A percentile compares a stretch with the other conserved stretches of the same genome.
Conservation (phyloP, 23 red algal genomes). For the Agarophyton chilense region DNA sequence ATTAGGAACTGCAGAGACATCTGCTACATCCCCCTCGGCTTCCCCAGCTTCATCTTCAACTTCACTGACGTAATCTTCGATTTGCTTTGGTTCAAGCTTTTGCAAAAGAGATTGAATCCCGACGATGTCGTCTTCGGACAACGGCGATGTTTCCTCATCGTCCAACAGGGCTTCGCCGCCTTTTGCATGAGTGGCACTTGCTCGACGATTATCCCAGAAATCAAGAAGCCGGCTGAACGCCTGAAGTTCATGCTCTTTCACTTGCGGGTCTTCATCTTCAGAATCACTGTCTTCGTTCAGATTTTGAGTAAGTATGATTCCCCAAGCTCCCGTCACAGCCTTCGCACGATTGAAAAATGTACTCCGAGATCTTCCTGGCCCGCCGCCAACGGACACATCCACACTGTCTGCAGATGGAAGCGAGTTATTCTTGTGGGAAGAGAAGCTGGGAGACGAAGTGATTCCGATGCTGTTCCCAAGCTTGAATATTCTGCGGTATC, state of each 20-base stretch:
- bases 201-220: constrained; percentile 75
- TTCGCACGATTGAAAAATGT: constrained; percentile 61
- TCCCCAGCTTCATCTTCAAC: constrained; percentile 34
- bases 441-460: constrained; percentile 67
- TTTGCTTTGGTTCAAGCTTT: constrained; percentile 71
- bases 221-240: constrained; percentile 75
- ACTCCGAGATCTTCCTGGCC: not conserved
- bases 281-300: constrained; percentile 62
- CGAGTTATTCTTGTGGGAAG: constrained; percentile 30
- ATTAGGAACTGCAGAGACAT: not conserved
- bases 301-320: constrained; percentile 63
- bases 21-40: not conserved
- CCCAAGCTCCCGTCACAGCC: constrained; percentile 72
- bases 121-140: constrained; percentile 59
- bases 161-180: constrained; percentile 45
- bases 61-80: constrained; percentile 60
- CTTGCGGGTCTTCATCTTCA: constrained; percentile 55
- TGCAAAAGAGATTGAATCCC: constrained; percentile 62
- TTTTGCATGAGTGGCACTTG: constrained; percentile 46
- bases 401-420: not conserved
- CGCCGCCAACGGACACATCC: not conserved
- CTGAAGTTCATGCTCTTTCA: constrained; percentile 61
- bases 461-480: constrained; percentile 70
- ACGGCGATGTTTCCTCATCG: constrained; percentile 39
- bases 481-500: constrained; percentile 69